Base-by-base conservation (phyloP, 768 basidiomycete species). In the Phanerochaete carnosa region DNA sequence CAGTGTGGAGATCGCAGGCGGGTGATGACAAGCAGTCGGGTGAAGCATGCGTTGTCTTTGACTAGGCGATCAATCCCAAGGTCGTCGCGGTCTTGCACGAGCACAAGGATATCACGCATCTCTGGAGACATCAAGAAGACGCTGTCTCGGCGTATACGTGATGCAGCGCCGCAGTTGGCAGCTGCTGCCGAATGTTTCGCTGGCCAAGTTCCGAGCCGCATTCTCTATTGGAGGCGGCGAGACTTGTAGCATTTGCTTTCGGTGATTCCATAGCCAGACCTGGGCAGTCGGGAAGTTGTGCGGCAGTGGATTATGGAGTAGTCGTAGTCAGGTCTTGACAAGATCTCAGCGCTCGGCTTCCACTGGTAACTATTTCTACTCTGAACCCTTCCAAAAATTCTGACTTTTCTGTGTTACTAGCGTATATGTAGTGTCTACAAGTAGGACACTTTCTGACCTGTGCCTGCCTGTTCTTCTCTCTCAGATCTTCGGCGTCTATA, bases 41-140 rank as follows among this genome's bases (percentile, higher is more conserved):
- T 19, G 80, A 80, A 0, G 88, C 86, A 0, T 90, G 89, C 67
- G 76, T 89, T 54, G 88, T 89, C 12, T 90, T 89, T 66, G 88
- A 90, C 63, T 87, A 85, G 65, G 84, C 79, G 8, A 85, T 91
- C 55, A 81, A 76, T 26, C 89, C 87, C 0, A 86, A 83, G 70
- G 86, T 87, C 80, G 83, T 83, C 13, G 87, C 85, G 1, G 78
- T 74, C 19, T 86, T 90, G 33, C 88, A 88, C 59, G 79, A 78
- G 2, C 82, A 86, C 61, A 85, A 68, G 80, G 88, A 23, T 90
- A 89, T 69, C 85, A 77, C 25, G 85, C 83, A 3, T 90, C 90
- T 66, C 81, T 78, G 3, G 73, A 83, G 70, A 75, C 1, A 76
- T 91, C 2, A 74, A 77, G 16, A 76, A 74, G 13, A 80, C 78